Percentiles rank a stretch among this genome's conserved stretches.
Conservation (phyloP, 148 eudicot genomes). For the Talinum fruticosum region DNA sequence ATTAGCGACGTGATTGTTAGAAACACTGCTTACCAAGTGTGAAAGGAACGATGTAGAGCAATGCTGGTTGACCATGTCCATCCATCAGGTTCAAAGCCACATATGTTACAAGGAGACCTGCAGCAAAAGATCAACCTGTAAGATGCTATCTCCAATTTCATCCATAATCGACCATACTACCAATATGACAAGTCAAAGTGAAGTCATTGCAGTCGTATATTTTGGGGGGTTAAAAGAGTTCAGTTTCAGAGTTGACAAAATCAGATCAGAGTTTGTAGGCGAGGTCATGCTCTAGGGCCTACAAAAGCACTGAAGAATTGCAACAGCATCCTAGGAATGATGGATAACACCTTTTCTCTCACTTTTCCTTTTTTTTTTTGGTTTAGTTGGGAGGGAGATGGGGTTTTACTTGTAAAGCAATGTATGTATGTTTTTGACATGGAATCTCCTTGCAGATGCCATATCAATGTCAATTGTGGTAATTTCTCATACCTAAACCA, state of each 20-base stretch:
- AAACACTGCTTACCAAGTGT: slow-evolving; percentile 57
- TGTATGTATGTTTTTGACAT: not conserved
- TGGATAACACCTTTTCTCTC: too few relatives aligned
- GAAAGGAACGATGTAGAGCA: slow-evolving; percentile 98
- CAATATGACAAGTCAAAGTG: not conserved
- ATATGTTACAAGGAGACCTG: slow-evolving; percentile 88
- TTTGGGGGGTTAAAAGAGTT: not conserved
- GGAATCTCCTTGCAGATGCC: not conserved
- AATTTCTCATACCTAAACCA: slow-evolving; percentile 58
- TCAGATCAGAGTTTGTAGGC: not conserved
- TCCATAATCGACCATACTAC: not conserved
- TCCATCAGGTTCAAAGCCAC: slow-evolving; percentile 99
- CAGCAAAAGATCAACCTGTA: slow-evolving; percentile 15
- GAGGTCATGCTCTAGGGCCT: too few relatives aligned
- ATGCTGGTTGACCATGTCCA: slow-evolving; percentile 99
- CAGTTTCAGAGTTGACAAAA: not conserved
- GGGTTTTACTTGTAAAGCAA: not conserved
- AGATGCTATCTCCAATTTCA: not conserved
- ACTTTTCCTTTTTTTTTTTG: not conserved
- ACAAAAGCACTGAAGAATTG: not conserved
- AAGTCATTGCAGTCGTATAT: not conserved
- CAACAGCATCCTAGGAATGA: not conserved
- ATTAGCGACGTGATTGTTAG: not conserved
- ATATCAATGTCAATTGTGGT: not conserved
- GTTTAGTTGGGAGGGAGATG: not conserved